phyloP scores from a whole-genome alignment of 2,329 filamentous ascomycete species.

The Bipolaris oryzae region DNA sequence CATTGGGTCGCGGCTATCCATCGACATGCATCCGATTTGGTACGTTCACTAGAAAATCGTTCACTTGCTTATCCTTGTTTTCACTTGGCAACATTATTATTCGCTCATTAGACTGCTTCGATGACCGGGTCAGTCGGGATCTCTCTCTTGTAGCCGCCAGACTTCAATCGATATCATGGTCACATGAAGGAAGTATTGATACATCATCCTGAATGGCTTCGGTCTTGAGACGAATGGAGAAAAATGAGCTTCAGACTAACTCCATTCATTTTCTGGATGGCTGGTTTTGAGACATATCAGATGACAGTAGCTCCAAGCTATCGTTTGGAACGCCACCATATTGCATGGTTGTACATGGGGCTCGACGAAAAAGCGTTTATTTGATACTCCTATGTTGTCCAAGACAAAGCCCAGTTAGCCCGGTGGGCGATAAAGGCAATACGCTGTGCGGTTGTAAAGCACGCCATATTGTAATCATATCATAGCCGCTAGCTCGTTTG shows the following conservation, averaged over 20 bases:
- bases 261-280: neutral
- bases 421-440: too few relatives aligned
- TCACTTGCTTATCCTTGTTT: conserved; percentile 14
- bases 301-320: neutral
- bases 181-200: conserved; percentile 5
- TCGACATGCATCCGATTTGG: conserved; percentile 4
- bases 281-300: conserved; percentile 1
- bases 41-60: conserved; percentile 19
- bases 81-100: conserved; percentile 18
- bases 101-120: conserved; percentile 15
- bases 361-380: neutral
- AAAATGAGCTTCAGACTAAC: neutral
- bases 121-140: conserved; percentile 14
- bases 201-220: neutral
- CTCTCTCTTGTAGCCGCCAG: conserved; percentile 24
- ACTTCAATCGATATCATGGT: conserved; percentile 12
- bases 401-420: neutral
- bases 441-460: too few relatives aligned
- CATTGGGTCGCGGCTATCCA: conserved; percentile 25
- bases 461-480: too few relatives aligned
- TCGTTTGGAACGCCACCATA: conserved; percentile 5
- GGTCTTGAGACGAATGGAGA: neutral
- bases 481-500: too few relatives aligned
- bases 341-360: neutral
- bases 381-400: neutral